phyloP scores from a whole-genome alignment of 2,329 filamentous ascomycete species.

The Fusarium chuoi region DNA sequence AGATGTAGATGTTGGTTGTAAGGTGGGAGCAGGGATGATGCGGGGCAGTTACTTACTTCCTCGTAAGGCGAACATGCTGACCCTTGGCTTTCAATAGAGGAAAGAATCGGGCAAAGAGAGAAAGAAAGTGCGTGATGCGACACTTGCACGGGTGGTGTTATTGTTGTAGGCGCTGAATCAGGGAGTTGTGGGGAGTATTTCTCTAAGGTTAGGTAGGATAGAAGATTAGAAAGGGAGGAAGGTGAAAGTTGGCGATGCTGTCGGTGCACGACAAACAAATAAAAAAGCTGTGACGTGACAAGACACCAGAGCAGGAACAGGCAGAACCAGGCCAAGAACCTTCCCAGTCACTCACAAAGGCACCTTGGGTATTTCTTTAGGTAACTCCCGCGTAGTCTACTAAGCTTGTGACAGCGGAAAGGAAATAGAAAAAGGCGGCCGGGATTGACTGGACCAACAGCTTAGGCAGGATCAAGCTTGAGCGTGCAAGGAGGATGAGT shows the following conservation, averaged over 20 bases:
- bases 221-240: slow-evolving; percentile 10
- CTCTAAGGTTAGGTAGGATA: not conserved
- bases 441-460: slow-evolving; percentile 5
- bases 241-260: slow-evolving; percentile 26
- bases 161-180: slow-evolving; percentile 6
- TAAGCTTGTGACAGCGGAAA: slow-evolving; percentile 9
- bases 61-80: slow-evolving; percentile 53
- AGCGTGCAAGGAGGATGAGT: slow-evolving; percentile 23
- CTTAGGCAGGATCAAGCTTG: slow-evolving; percentile 18
- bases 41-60: slow-evolving; percentile 49
- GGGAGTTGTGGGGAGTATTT: slow-evolving; percentile 9
- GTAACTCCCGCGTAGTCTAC: not conserved
- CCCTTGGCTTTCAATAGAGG: slow-evolving; percentile 13
- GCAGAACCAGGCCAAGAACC: slow-evolving; percentile 18
- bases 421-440: not conserved
- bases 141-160: not conserved
- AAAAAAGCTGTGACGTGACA: slow-evolving; percentile 32
- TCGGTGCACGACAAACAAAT: slow-evolving; percentile 22
- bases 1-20: slow-evolving; percentile 20
- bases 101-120: not conserved
- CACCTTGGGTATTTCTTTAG: not conserved
- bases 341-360: slow-evolving; percentile 9
- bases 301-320: slow-evolving; percentile 31
- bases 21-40: slow-evolving; percentile 31
- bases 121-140: slow-evolving; percentile 1